These are phyloP conservation scores for Kodamaea lidongshanica DNA, from an alignment of 805 yeast genomes.

Conservation along the genomic window DNA sequence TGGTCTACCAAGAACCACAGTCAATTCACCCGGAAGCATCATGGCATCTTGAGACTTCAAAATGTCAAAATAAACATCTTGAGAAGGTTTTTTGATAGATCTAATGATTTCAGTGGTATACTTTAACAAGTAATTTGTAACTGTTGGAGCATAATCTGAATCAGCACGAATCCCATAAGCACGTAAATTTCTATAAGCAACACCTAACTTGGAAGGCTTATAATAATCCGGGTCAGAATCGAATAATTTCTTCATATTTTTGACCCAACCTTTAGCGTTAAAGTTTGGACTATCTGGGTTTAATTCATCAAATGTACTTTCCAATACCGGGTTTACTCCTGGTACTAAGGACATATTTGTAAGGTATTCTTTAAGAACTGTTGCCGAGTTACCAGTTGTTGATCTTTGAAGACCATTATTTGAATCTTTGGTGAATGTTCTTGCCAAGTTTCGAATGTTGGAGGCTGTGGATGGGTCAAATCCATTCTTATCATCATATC, in stretches of 20 bases:
- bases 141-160: slow-evolving; percentile 58
- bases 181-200: slow-evolving; percentile 50
- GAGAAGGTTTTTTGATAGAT: slow-evolving; percentile 13
- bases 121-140: slow-evolving; percentile 34
- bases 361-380: slow-evolving; percentile 31
- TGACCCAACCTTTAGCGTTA: slow-evolving; percentile 58
- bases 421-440: slow-evolving; percentile 16
- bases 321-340: slow-evolving; percentile 25
- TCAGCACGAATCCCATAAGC: slow-evolving; percentile 62
- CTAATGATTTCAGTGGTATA: slow-evolving; percentile 11
- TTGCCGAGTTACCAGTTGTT: slow-evolving; percentile 11
- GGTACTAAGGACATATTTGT: slow-evolving; percentile 50
- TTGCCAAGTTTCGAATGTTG: slow-evolving; percentile 19
- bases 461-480: slow-evolving; percentile 8
- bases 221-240: slow-evolving; percentile 54
- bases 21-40: slow-evolving; percentile 30
- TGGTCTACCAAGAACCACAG: slow-evolving; percentile 35
- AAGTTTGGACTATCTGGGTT: slow-evolving; percentile 56
- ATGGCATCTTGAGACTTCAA: slow-evolving; percentile 26
- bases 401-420: slow-evolving; percentile 9
- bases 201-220: slow-evolving; percentile 53
- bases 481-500: slow-evolving; percentile 11
- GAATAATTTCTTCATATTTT: slow-evolving; percentile 49
- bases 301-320: slow-evolving; percentile 26
- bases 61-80: slow-evolving; percentile 21